These are phyloP conservation scores for Lumnitzera racemosa DNA, from an alignment of 345 rosid genomes.

Conservation along the genomic window DNA sequence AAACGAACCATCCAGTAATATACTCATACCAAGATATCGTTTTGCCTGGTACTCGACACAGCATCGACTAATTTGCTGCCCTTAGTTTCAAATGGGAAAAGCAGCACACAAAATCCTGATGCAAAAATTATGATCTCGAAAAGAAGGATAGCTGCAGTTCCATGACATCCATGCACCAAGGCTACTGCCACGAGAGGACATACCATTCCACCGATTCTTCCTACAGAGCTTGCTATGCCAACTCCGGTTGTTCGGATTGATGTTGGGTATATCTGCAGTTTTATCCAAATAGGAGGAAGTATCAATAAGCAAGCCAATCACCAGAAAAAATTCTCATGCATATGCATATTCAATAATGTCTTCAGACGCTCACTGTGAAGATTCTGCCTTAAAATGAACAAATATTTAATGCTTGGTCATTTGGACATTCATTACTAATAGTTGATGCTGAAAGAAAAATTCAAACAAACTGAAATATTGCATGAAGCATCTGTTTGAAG, in stretches of 20 bases:
- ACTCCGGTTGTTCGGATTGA: conserved; percentile 85
- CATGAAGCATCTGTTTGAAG: too few relatives aligned
- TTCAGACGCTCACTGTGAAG: too few relatives aligned
- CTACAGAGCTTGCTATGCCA: conserved; percentile 80
- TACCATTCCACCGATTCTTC: conserved; percentile 87
- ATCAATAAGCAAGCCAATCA: neutral
- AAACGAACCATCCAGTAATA: too few relatives aligned
- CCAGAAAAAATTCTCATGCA: neutral
- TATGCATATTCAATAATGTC: neutral
- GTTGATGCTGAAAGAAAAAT: too few relatives aligned
- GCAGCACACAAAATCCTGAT: conserved; percentile 57
- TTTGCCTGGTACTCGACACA: neutral
- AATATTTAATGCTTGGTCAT: too few relatives aligned
- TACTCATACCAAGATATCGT: too few relatives aligned
- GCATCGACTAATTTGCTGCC: conserved; percentile 62
- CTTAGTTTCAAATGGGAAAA: conserved; percentile 77
- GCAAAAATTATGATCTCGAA: conserved; percentile 50
- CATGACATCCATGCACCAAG: conserved; percentile 78
- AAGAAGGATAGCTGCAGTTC: conserved; percentile 49
- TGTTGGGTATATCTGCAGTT: conserved; percentile 71
- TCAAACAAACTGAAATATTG: too few relatives aligned
- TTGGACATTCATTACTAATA: too few relatives aligned
- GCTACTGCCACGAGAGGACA: conserved; percentile 88
- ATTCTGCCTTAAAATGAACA: too few relatives aligned
- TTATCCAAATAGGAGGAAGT: neutral